A percentile compares a stretch with the other conserved stretches of the same genome.
Evolutionary conservation across 2,329 filamentous ascomycete species (phyloP).

Genomic region (Chaetoscypha palmicola): DNA sequence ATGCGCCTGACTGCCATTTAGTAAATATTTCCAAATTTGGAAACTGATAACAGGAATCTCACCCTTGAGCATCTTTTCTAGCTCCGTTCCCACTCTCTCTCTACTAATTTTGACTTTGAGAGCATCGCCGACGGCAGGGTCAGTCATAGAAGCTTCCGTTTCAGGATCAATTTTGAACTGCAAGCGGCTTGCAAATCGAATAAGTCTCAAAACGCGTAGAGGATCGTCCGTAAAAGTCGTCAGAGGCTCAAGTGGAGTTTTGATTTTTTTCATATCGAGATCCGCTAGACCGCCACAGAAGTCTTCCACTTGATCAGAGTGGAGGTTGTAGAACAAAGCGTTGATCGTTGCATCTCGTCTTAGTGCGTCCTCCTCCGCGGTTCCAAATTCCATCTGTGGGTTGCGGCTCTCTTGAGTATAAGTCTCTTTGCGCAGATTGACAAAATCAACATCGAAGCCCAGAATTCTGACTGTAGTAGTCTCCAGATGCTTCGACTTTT

Average conservation of each 20-base stretch:
- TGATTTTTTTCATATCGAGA: slow-evolving; percentile 64
- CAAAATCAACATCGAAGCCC: slow-evolving; percentile 84
- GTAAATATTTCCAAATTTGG: slow-evolving; percentile 11
- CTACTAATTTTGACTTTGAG: slow-evolving; percentile 85
- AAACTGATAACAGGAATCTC: slow-evolving; percentile 8
- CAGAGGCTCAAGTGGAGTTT: slow-evolving; percentile 78
- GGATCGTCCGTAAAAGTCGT: slow-evolving; percentile 96
- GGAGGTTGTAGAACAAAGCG: slow-evolving; percentile 90
- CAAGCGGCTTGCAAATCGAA: slow-evolving; percentile 83
- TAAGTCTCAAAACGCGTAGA: slow-evolving; percentile 74
- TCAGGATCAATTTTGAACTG: slow-evolving; percentile 68
- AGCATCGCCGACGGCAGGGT: slow-evolving; percentile 69
- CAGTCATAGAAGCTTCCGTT: slow-evolving; percentile 67
- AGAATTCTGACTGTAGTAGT: slow-evolving; percentile 83
- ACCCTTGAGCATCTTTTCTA: slow-evolving; percentile 88
- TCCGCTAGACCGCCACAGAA: slow-evolving; percentile 74
- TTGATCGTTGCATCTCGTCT: slow-evolving; percentile 92
- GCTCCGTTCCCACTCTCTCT: slow-evolving; percentile 78
- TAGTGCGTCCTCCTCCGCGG: slow-evolving; percentile 79
- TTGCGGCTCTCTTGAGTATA: slow-evolving; percentile 87
- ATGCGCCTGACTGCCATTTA: slow-evolving; percentile 38
- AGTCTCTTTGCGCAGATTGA: slow-evolving; percentile 87
- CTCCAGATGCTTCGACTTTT: slow-evolving; percentile 94
- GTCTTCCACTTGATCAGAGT: slow-evolving; percentile 74
- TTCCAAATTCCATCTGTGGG: slow-evolving; percentile 89